These are phyloP conservation scores for Citrus australasica DNA, from an alignment of 345 rosid genomes.

Conservation along the genomic window DNA sequence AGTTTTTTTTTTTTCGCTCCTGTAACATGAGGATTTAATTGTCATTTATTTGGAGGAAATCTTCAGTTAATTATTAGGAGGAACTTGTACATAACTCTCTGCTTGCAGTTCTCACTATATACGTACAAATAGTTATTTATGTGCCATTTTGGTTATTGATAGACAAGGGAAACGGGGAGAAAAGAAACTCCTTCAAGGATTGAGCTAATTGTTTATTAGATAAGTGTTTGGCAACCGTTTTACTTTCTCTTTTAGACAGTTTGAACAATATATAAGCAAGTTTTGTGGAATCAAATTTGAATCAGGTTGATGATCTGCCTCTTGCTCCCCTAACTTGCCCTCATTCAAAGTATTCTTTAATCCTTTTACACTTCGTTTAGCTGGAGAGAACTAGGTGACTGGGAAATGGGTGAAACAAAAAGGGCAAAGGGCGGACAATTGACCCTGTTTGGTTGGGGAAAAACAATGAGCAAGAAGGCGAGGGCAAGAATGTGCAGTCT, in stretches of 20 bases:
- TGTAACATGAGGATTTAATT: not conserved
- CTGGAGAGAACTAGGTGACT: not conserved
- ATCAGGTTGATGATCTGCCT: not conserved
- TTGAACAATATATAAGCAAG: not conserved
- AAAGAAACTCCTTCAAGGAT: not conserved
- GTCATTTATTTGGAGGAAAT: slow-evolving; percentile 1
- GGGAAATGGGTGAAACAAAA: not conserved
- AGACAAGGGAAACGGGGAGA: not conserved
- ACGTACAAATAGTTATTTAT: too few species aligned
- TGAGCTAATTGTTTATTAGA: not conserved
- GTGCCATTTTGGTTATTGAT: not conserved
- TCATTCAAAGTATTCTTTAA: not conserved
- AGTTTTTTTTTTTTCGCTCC: not conserved
- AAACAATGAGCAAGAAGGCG: not conserved
- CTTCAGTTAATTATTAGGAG: not conserved
- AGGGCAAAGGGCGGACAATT: not conserved
- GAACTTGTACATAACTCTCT: not conserved
- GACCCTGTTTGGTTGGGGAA: not conserved
- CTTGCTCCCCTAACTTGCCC: not conserved
- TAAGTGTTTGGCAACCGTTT: not conserved
- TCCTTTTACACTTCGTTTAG: not conserved
- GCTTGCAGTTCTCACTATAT: not conserved
- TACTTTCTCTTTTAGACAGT: not conserved
- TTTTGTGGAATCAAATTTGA: not conserved
- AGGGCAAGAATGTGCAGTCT: not conserved